Base-by-base conservation (phyloP, 139 green algal genomes). In the Ettlia oleoabundans region DNA sequence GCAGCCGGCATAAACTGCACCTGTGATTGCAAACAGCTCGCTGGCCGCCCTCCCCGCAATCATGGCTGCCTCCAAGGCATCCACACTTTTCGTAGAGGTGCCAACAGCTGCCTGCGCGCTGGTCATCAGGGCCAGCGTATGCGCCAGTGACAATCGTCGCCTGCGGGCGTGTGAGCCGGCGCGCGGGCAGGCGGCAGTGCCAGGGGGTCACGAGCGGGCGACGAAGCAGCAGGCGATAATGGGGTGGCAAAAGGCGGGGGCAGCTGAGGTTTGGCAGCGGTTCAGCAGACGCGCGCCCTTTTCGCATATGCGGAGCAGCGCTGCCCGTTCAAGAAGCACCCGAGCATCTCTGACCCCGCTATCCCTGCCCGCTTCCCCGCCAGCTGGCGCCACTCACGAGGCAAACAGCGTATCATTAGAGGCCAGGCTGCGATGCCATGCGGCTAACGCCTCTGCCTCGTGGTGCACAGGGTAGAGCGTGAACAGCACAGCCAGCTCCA, bases 401-500 rank as follows among this genome's bases (percentile, higher is more conserved):
- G 73, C 35, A 40, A 80, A 80, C 18, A 67, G 21, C 35, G 73
- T 80, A 35, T 67, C 24, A 33, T 80, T 80, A 8, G 73, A 80
- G 1, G 73, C 77, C 30, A 82, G 62, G 63, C 63, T 66, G 21
- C 67, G 77, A n/a, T 82, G 77, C 77, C 77, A 82, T 18, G 77
- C 43, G 21, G 77, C 42, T 24, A 82, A 63, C 43, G 43, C 62
- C 22, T 37, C 64, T 0, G 37, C 33, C 32, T 65, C 43, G 13
- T 75, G 77, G 77, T 80, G 73, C 26, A 76, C 64, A 21, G 77
- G 77, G 64, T 76, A 82, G 1, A 82, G 63, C 1, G 61, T 74
- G 33, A 82, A 72, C 5, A 82, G 64, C 30, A 82, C 77, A 10
- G 63, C 38, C 42, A 82, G 63, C 77, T 82, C 77, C 64, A 75